Conservation (phyloP, 1,284 basidiomycete species). For the Marasmius oreades region DNA sequence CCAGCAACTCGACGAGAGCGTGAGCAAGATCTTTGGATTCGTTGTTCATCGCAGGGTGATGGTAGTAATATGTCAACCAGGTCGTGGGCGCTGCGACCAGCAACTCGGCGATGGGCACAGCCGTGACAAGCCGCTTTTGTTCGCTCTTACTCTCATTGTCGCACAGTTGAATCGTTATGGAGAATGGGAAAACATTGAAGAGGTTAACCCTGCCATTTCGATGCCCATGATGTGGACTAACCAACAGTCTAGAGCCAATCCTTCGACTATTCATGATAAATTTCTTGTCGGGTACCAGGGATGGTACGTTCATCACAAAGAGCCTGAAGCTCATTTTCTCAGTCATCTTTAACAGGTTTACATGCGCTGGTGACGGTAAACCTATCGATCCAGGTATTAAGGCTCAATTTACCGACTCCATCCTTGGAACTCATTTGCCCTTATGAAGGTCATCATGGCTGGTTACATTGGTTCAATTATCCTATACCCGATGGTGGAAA, state of each 20-base stretch:
- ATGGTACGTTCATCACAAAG: constrained; percentile 49
- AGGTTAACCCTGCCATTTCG: constrained; percentile 23
- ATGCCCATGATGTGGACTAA: not conserved
- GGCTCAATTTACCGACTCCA: not conserved
- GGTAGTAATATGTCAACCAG: not conserved
- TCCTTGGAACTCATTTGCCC: not conserved
- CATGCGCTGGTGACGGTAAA: constrained; percentile 63
- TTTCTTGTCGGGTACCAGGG: constrained; percentile 81
- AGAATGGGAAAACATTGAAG: constrained; percentile 30
- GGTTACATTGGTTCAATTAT: constrained; percentile 76
- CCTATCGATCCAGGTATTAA: constrained; percentile 56
- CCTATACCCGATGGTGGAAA: constrained; percentile 64
- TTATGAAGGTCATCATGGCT: constrained; percentile 62
- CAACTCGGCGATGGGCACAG: not conserved
- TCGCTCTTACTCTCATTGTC: not conserved
- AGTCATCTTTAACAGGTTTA: constrained; percentile 46
- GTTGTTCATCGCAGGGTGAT: constrained; percentile 26
- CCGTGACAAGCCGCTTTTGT: not conserved
- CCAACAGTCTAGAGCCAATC: constrained; percentile 35
- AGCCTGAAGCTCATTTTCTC: not conserved
- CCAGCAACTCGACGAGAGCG: constrained; percentile 31
- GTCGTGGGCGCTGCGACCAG: constrained; percentile 3
- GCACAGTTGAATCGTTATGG: not conserved
- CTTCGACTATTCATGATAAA: constrained; percentile 64
- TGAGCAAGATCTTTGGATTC: constrained; percentile 30